Conservation (phyloP, 164 flowering plant species). For the Tetracentron sinense region DNA sequence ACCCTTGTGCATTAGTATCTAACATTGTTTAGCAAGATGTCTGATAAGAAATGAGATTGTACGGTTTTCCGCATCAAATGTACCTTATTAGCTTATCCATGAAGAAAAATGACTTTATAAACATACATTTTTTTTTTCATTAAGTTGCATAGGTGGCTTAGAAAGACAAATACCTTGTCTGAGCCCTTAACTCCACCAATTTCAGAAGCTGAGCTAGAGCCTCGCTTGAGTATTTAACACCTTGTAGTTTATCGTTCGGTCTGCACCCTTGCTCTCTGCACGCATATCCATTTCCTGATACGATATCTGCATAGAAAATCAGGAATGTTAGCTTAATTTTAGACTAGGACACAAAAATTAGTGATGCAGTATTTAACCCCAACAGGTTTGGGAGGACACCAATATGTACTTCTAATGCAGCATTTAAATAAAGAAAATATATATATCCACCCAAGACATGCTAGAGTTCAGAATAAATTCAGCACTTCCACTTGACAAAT, state of each 20-base stretch:
- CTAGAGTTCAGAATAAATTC: no score
- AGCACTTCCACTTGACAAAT: no score
- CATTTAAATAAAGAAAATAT: not conserved
- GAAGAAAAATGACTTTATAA: no score
- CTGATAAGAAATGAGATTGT: no score
- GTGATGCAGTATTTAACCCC: no score
- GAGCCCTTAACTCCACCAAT: constrained; percentile 38
- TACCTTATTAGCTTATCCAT: no score
- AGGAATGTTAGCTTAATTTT: not conserved
- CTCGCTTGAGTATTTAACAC: constrained; percentile 34
- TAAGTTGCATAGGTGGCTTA: not conserved
- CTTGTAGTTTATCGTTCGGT: constrained; percentile 22
- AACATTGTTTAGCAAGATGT: no score
- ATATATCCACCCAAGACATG: no score
- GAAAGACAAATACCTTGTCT: constrained; percentile 35
- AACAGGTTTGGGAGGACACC: not conserved
- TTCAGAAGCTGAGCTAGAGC: constrained; percentile 48
- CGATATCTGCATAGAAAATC: constrained; percentile 39
- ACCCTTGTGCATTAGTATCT: no score
- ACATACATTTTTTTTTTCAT: no score
- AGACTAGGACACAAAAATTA: not conserved
- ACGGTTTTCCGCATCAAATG: no score
- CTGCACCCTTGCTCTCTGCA: constrained; percentile 14
- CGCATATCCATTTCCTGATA: constrained; percentile 27
- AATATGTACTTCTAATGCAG: not conserved